Percentiles rank a stretch among this genome's conserved stretches.
Evolutionary conservation across 495 filamentous ascomycete species (phyloP).

Genomic region (Trichocladium uniseriatum): DNA sequence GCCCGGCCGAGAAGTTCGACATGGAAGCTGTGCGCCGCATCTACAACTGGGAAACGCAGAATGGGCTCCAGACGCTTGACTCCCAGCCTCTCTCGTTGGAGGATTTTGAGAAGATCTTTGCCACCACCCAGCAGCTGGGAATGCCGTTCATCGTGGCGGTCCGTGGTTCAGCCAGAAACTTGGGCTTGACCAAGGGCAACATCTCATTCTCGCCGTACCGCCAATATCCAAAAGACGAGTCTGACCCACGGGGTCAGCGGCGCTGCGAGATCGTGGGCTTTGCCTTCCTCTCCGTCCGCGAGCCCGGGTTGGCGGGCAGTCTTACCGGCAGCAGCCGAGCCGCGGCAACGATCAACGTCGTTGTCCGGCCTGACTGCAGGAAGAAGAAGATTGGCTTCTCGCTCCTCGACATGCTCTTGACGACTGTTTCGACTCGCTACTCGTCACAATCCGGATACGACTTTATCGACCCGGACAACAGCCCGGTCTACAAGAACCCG

Average conservation of each 20-base stretch:
- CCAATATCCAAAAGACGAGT: not conserved
- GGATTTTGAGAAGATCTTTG: slow-evolving; percentile 21
- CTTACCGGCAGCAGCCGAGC: slow-evolving; percentile 15
- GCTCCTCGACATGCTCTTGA: slow-evolving; percentile 30
- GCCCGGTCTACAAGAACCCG: slow-evolving; percentile 13
- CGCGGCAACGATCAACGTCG: slow-evolving; percentile 25
- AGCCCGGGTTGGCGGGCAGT: slow-evolving; percentile 18
- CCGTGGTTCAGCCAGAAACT: slow-evolving; percentile 13
- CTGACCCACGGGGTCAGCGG: not conserved
- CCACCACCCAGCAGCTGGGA: slow-evolving; percentile 6
- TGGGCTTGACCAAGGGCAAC: not conserved
- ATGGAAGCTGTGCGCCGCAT: slow-evolving; percentile 22
- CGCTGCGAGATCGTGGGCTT: slow-evolving; percentile 28
- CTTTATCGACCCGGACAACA: slow-evolving; percentile 21
- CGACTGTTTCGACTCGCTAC: slow-evolving; percentile 19
- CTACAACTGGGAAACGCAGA: slow-evolving; percentile 31
- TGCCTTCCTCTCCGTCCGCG: slow-evolving; percentile 22
- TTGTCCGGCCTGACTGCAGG: slow-evolving; percentile 27
- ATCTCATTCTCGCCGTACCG: not conserved
- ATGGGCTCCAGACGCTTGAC: slow-evolving; percentile 26
- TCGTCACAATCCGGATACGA: slow-evolving; percentile 18
- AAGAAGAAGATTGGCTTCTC: slow-evolving; percentile 29
- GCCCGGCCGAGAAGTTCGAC: slow-evolving; percentile 26
- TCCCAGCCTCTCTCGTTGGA: slow-evolving; percentile 13
- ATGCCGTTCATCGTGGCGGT: slow-evolving; percentile 38